These are phyloP conservation scores for Podila verticillata DNA, from an alignment of 192 early-diverging fungal species.

Conservation along the genomic window DNA sequence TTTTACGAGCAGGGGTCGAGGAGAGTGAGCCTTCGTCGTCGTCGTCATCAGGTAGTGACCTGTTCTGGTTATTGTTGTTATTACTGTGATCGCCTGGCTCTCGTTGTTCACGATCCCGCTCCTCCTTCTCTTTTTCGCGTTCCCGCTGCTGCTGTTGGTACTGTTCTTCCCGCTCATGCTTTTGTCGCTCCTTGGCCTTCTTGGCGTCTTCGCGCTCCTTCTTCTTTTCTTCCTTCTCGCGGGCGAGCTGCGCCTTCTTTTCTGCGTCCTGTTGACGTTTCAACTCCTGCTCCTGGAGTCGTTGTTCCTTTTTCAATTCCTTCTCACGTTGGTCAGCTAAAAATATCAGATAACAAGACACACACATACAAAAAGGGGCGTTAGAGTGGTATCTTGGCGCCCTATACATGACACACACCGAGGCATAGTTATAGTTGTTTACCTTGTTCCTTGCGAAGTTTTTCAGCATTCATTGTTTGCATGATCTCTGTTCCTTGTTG, in stretches of 20 bases:
- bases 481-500: conserved; percentile 53
- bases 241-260: conserved; percentile 38
- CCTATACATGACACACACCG: background rate
- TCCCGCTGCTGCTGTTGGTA: conserved; percentile 13
- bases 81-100: conserved; percentile 5
- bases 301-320: conserved; percentile 46
- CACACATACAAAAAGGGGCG: background rate
- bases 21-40: conserved; percentile 26
- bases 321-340: conserved; percentile 45
- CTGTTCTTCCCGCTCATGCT: conserved; percentile 35
- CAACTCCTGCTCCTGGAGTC: conserved; percentile 17
- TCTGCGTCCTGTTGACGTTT: conserved; percentile 43
- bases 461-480: conserved; percentile 43
- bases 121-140: conserved; percentile 10
- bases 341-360: background rate
- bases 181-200: conserved; percentile 25
- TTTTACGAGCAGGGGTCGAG: conserved; percentile 21
- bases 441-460: conserved; percentile 35
- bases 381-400: background rate
- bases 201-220: conserved; percentile 38
- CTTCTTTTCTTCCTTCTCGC: conserved; percentile 46
- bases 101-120: conserved; percentile 30
- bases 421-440: background rate
- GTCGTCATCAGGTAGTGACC: conserved; percentile 15
- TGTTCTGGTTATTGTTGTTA: background rate